phyloP scores from a whole-genome alignment of 768 basidiomycete species.

The Tremella fuciformis region DNA sequence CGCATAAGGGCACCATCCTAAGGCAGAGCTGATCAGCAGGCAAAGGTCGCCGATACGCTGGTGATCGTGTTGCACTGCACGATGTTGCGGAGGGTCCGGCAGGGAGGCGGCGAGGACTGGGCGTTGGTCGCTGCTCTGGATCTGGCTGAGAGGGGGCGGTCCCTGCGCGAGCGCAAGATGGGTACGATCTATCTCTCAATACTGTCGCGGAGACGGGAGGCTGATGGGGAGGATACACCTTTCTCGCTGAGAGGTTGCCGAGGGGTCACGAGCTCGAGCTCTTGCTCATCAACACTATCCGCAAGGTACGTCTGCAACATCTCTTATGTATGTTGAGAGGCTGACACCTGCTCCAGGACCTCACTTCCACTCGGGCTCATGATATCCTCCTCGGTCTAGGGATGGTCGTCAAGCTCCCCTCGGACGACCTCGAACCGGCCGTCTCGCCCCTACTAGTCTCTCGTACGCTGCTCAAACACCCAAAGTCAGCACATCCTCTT shows the following conservation, averaged over 20 bases:
- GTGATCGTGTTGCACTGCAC: slow-evolving; percentile 35
- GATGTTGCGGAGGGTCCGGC: slow-evolving; percentile 16
- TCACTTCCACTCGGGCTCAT: slow-evolving; percentile 17
- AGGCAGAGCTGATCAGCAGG: slow-evolving; percentile 13
- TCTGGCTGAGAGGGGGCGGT: slow-evolving; percentile 31
- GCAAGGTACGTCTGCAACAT: slow-evolving; percentile 24
- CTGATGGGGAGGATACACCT: slow-evolving; percentile 37
- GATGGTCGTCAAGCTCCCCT: slow-evolving; percentile 32
- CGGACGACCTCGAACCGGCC: slow-evolving; percentile 32
- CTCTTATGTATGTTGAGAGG: not conserved
- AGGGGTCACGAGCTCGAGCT: slow-evolving; percentile 33
- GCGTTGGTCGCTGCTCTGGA: slow-evolving; percentile 33
- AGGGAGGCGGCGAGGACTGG: slow-evolving; percentile 15
- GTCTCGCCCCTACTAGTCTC: slow-evolving; percentile 30
- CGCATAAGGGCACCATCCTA: not conserved
- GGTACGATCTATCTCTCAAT: slow-evolving; percentile 23
- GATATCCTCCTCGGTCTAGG: slow-evolving; percentile 32
- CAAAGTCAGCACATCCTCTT: slow-evolving; percentile 21
- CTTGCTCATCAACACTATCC: slow-evolving; percentile 45
- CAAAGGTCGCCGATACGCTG: slow-evolving; percentile 30
- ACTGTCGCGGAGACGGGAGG: not conserved
- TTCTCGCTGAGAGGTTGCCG: slow-evolving; percentile 35
- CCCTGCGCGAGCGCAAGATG: slow-evolving; percentile 28
- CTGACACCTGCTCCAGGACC: slow-evolving; percentile 22
- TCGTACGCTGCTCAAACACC: slow-evolving; percentile 27